These are phyloP conservation scores for Marchantia polymorpha DNA, from an alignment of 225 moss, liverwort and hornwort species.

Conservation along the genomic window DNA sequence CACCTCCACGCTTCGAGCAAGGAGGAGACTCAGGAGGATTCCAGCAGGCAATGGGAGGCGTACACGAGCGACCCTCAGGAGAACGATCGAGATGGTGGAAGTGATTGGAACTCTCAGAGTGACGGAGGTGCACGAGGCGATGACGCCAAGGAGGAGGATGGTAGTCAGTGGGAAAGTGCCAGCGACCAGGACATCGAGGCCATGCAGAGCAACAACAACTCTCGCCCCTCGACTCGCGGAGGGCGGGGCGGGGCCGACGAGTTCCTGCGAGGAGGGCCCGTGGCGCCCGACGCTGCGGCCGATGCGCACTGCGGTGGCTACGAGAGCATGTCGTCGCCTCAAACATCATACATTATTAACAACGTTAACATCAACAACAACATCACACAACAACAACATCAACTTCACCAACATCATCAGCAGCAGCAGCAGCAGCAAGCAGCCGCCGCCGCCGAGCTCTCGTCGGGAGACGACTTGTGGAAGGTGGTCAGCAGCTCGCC, in stretches of 20 bases:
- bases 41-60: constrained; percentile 25
- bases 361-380: constrained; percentile 17
- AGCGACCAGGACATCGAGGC: constrained; percentile 44
- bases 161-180: constrained; percentile 53
- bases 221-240: constrained; percentile 14
- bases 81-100: constrained; percentile 36
- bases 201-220: constrained; percentile 17
- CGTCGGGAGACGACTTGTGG: constrained; percentile 38
- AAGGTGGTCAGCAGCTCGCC: constrained; percentile 22
- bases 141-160: constrained; percentile 37
- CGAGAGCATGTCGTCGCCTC: constrained; percentile 18
- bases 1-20: constrained; percentile 4
- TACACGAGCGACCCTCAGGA: constrained; percentile 18
- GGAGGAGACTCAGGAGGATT: constrained; percentile 9
- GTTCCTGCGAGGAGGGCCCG: constrained; percentile 4
- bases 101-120: constrained; percentile 41
- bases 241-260: constrained; percentile 15
- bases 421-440: not conserved
- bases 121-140: constrained; percentile 36
- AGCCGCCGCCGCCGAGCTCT: constrained; percentile 12
- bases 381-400: constrained; percentile 29
- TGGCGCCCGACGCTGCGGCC: constrained; percentile 4
- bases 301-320: constrained; percentile 2
- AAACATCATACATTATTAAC: constrained; percentile 24
- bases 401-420: constrained; percentile 22